Evolutionary conservation across 1,139 yeast genomes (phyloP), one percentile per base, ranked within the genome.

Genomic region (Blastobotrys capitulatus): DNA sequence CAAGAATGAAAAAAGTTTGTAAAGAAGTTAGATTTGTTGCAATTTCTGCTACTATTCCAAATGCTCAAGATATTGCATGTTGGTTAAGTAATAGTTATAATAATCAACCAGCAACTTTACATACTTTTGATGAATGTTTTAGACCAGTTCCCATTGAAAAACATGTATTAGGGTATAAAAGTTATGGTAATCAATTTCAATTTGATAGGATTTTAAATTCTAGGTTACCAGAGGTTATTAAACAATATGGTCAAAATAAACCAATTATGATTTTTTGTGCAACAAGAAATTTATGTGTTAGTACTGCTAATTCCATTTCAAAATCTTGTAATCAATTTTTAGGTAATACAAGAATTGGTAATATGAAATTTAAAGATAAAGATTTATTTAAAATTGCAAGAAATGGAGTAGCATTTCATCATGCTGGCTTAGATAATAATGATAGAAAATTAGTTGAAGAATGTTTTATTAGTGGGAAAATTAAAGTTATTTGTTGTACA

Each of bases 141-240:
- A 76, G 99, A 53, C 98, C 99, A 0, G 90, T 90, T 41, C 98
- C 98, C 0, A 72, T 92, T 49, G 83, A 86, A 60, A 97, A 92
- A 64, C 87, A 85, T 54, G 75, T 94, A 44, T 64, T 89, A 37
- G 99, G 97, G 42, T 95, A 88, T 2, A 72, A 83, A 55, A 97
- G 96, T n/a, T 38, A 20, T 31, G 38, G 42, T 12, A 44, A 38
- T 32, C 38, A 16, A 15, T 44, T 44, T 31, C 47, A 44, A 31
- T 44, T 44, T 26, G 47, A 44, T 42, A 38, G 29, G 16, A 27
- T 27, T 7, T 25, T 44, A 38, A 44, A 34, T 22, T 29, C 32
- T 12, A 27, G 38, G 20, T 29, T 31, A 6, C 38, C 37, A 3
- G 32, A 22, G 12, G 38, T 38, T 9, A 31, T 44, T 10, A 27